These are phyloP conservation scores for Lasiosphaeria miniovina DNA, from an alignment of 495 filamentous ascomycete genomes.

Conservation along the genomic window DNA sequence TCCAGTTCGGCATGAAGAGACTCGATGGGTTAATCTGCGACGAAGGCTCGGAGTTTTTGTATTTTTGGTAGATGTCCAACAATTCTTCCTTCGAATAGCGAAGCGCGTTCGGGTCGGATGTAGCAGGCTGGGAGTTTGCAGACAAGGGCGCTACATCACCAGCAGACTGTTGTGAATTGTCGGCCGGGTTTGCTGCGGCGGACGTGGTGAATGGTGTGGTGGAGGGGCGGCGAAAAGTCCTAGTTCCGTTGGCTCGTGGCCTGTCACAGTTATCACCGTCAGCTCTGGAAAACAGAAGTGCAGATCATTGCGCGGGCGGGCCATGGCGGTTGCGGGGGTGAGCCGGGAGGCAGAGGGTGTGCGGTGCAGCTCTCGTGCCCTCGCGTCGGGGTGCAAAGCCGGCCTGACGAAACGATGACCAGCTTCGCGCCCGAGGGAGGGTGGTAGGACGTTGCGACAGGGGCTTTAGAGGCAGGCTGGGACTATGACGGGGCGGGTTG, in stretches of 20 bases:
- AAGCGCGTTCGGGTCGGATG: conserved; percentile 40
- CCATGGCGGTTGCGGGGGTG: neutral
- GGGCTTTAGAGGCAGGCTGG: neutral
- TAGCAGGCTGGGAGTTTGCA: conserved; percentile 28
- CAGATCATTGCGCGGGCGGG: neutral
- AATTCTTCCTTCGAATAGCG: conserved; percentile 82
- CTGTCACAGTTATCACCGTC: conserved; percentile 37
- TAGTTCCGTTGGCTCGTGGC: conserved; percentile 66
- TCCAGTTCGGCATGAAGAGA: conserved; percentile 73
- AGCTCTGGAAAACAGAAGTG: conserved; percentile 3
- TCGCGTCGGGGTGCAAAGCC: neutral
- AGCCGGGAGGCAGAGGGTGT: neutral
- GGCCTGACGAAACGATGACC: too few relatives aligned
- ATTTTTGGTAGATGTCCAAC: conserved; percentile 67
- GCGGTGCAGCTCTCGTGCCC: neutral
- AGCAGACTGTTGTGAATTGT: conserved; percentile 18
- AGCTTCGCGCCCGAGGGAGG: too few relatives aligned
- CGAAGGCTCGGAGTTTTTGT: conserved; percentile 35
- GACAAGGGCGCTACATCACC: conserved; percentile 14
- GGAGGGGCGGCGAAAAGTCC: conserved; percentile 83
- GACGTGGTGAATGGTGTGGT: conserved; percentile 47
- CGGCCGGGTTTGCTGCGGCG: conserved; percentile 18
- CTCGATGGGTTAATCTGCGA: conserved; percentile 59
- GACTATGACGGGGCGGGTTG: neutral
- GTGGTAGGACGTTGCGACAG: neutral